phyloP scores from a whole-genome alignment of 208 protist species.

The Acanthamoeba lugdunensis region DNA sequence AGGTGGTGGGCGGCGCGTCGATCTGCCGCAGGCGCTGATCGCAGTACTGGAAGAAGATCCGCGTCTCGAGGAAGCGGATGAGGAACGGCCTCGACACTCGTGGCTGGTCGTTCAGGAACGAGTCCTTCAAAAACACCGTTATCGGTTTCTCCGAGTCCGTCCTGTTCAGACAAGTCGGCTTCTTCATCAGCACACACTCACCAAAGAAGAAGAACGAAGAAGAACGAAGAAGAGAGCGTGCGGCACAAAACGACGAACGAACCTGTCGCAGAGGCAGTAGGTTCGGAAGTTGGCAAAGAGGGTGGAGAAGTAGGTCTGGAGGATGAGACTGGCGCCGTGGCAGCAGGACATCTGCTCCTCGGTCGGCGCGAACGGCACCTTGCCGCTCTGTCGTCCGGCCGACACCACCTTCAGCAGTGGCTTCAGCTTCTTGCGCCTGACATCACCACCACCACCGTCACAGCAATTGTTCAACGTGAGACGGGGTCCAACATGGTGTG shows the following conservation, averaged over 20 bases:
- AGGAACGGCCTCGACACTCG: slow-evolving; percentile 50
- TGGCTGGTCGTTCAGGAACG: slow-evolving; percentile 67
- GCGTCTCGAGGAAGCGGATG: slow-evolving; percentile 66
- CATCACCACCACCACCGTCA: background rate
- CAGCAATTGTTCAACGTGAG: background rate
- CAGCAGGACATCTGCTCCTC: slow-evolving; percentile 63
- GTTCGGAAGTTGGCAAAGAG: slow-evolving; percentile 68
- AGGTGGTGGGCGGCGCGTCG: slow-evolving; percentile 35
- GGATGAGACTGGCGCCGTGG: slow-evolving; percentile 31
- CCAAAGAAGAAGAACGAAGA: background rate
- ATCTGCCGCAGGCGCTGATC: slow-evolving; percentile 72
- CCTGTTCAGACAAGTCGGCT: background rate
- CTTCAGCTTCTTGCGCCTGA: slow-evolving; percentile 64
- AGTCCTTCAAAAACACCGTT: slow-evolving; percentile 71
- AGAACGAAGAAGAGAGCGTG: background rate
- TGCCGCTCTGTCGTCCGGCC: background rate
- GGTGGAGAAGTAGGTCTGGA: slow-evolving; percentile 64
- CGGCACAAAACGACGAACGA: background rate
- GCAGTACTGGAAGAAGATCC: slow-evolving; percentile 68
- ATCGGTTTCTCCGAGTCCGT: slow-evolving; percentile 73
- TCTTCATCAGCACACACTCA: background rate
- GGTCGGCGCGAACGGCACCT: slow-evolving; percentile 43
- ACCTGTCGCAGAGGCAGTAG: slow-evolving; percentile 68
- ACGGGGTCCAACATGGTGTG: background rate
- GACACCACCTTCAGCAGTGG: slow-evolving; percentile 6